Evolutionary conservation across 805 yeast species (phyloP).

Genomic region (Hanseniaspora jakobsenii): DNA sequence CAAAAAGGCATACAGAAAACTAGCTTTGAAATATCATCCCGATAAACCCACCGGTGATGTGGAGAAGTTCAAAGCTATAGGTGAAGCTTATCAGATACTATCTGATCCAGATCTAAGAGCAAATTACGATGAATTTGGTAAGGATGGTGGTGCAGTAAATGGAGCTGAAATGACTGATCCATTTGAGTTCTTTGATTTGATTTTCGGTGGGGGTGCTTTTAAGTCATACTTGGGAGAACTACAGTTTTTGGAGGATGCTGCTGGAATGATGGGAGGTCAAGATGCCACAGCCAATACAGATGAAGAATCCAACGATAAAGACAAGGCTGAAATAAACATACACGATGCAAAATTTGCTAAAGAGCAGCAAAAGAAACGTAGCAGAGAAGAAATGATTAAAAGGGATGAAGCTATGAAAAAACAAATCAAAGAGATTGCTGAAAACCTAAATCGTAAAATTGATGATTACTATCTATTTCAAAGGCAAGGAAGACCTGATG

Average conservation of each 20-base stretch:
- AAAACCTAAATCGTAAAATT: conserved; percentile 38
- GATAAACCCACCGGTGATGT: conserved; percentile 87
- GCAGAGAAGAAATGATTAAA: conserved; percentile 41
- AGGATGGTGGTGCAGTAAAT: conserved; percentile 53
- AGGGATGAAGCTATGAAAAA: conserved; percentile 39
- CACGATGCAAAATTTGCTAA: conserved; percentile 30
- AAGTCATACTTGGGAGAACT: conserved; percentile 70
- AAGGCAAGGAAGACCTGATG: conserved; percentile 36
- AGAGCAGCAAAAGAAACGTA: conserved; percentile 38
- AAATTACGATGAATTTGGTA: conserved; percentile 76
- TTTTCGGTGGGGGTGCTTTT: conserved; percentile 77
- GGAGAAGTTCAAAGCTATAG: conserved; percentile 59
- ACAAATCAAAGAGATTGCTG: conserved; percentile 40
- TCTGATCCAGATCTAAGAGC: conserved; percentile 58
- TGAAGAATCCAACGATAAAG: conserved; percentile 5
- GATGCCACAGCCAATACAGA: conserved; percentile 17
- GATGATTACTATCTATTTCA: conserved; percentile 36
- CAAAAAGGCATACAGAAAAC: conserved; percentile 85
- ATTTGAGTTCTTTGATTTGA: conserved; percentile 64
- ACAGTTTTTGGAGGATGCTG: conserved; percentile 43
- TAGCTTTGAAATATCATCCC: conserved; percentile 84
- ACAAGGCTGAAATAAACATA: conserved; percentile 20
- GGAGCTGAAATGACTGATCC: conserved; percentile 65
- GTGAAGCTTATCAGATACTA: conserved; percentile 64
- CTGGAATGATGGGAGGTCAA: conserved; percentile 22